phyloP scores from a whole-genome alignment of 192 early-diverging fungal species.

The Dissophora ornata region DNA sequence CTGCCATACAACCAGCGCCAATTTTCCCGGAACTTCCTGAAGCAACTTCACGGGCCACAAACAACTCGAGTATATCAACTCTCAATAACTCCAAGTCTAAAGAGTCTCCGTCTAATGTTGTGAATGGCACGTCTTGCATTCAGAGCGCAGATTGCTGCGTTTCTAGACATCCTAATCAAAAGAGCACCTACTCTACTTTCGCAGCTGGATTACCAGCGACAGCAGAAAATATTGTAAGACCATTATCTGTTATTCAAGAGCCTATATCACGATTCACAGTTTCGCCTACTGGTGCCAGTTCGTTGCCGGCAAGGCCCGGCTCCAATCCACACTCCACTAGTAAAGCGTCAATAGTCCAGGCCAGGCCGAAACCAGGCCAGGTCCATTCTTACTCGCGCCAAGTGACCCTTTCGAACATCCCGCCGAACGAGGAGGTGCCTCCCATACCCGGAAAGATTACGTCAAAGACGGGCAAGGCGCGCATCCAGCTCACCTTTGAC shows the following conservation, averaged over 20 bases:
- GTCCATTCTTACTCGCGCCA: slow-evolving; percentile 28
- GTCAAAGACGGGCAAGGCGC: slow-evolving; percentile 45
- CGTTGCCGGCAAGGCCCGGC: neutral
- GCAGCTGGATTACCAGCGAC: slow-evolving; percentile 2
- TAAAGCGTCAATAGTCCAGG: no score
- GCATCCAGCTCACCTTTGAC: slow-evolving; percentile 46
- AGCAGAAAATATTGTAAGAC: slow-evolving; percentile 6
- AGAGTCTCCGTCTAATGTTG: no score
- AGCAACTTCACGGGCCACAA: neutral
- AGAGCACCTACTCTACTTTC: neutral
- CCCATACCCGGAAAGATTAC: slow-evolving; percentile 41
- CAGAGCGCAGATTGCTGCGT: no score
- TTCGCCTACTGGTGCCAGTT: neutral
- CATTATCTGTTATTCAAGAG: slow-evolving; percentile 3
- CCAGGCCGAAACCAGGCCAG: slow-evolving; percentile 9
- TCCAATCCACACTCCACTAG: slow-evolving; percentile 12
- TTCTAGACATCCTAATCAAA: neutral
- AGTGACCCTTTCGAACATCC: slow-evolving; percentile 34
- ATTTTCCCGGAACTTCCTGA: slow-evolving; percentile 5
- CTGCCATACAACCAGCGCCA: slow-evolving; percentile 23
- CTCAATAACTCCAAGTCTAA: neutral
- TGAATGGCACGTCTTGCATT: no score
- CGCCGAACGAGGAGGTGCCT: slow-evolving; percentile 35
- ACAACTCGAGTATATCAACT: neutral
- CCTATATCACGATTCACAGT: neutral